Conservation (phyloP, 179 eudicot genomes). For the Beta lomatogona region DNA sequence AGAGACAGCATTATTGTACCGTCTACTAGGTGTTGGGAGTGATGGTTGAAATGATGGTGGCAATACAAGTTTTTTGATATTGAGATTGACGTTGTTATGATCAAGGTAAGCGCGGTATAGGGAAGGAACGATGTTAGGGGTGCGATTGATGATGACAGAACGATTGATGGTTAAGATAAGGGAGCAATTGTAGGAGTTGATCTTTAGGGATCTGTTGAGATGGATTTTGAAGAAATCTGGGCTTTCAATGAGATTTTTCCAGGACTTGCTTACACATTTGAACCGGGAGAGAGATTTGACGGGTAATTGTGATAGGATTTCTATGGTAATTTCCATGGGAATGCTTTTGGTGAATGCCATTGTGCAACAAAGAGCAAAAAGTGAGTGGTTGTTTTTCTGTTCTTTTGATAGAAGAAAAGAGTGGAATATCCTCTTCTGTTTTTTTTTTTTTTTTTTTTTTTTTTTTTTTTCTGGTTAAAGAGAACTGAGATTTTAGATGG, state of each 20-base stretch:
- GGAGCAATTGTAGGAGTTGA: slow-evolving; percentile 19
- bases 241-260: slow-evolving; percentile 18
- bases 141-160: not conserved
- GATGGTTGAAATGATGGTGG: slow-evolving; percentile 7
- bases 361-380: not conserved
- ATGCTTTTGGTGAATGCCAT: slow-evolving; percentile 21
- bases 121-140: not conserved
- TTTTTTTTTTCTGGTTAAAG: too few species aligned
- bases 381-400: not conserved
- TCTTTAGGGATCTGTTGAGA: not conserved
- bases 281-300: slow-evolving; percentile 10
- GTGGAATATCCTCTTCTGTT: too few species aligned
- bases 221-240: slow-evolving; percentile 25
- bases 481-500: not conserved
- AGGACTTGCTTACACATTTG: slow-evolving; percentile 19
- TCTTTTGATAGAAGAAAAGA: not conserved
- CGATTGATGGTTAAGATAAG: slow-evolving; percentile 12
- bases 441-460: too few species aligned
- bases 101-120: slow-evolving; percentile 18
- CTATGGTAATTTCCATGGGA: slow-evolving; percentile 16
- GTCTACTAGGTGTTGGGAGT: not conserved
- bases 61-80: not conserved
- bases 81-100: not conserved
- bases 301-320: slow-evolving; percentile 16
- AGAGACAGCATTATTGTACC: too few species aligned